Base-by-base conservation (phyloP, 139 green algal genomes). In the Picochlorum sp. region DNA sequence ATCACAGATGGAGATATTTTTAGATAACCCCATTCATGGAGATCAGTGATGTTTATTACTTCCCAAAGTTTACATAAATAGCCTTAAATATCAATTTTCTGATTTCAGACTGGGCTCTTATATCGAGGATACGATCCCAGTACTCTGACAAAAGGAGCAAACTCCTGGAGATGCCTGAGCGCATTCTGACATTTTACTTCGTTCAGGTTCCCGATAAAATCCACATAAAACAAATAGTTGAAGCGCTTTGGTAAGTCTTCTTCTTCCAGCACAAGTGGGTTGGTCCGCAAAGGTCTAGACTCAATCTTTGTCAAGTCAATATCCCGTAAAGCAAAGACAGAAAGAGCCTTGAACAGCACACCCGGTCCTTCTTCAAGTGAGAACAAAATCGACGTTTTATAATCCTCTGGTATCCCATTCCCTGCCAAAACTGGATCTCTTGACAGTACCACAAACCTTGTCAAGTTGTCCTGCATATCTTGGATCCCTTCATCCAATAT, bases 291-390 rank as follows among this genome's bases (percentile, higher is more conserved):
- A 18, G 91, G 89, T 14, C 91, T 68, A 7, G 80, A 92, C 82
- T 97, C 90, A 26, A 97, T 95, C 75, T 97, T 95, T 16, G 86
- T 94, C 71, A 96, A 76, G 79, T 98, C 82, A 58, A 98, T 94
- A 74, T 96, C 87, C 0, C 92, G 75, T 61, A 98, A 72, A 18
- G 92, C 89, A 75, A 98, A 98, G 31, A 95, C 87, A 16, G 73
- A 83, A 33, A 98, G 77, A 22, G 92, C 92, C 64, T 95, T 96
- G 82, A 97, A 98, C 49, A 98, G 84, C 65, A 87, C 69, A 3
- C 92, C 92, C 1, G 90, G 86, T 1, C 83, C 91, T 50, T 87
- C 70, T 9, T 74, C 55, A 26, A 92, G 65, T 28, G 74, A 82
- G 74, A 97, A 97, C 3, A 94, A 89, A 35, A 98, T 87, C 9